phyloP scores from a whole-genome alignment of 2,329 filamentous ascomycete genomes.

The Endoconidiophora laricicola region DNA sequence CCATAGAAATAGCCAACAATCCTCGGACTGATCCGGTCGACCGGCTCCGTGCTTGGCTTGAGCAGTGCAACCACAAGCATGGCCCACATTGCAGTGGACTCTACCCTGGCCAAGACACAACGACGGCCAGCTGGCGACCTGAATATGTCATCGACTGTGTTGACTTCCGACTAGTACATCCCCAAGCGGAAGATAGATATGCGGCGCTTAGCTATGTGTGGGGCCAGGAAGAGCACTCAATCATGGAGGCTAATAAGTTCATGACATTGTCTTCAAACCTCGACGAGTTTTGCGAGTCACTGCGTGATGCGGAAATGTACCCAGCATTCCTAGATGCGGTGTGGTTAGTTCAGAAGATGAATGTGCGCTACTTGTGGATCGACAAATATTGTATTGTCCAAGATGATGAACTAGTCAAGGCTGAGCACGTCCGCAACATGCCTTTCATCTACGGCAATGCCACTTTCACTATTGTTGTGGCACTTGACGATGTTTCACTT shows the following conservation, averaged over 20 bases:
- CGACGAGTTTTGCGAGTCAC: slow-evolving; percentile 20
- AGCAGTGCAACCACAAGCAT: slow-evolving; percentile 27
- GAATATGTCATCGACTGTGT: slow-evolving; percentile 26
- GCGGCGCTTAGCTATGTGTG: slow-evolving; percentile 31
- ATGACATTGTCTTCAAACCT: slow-evolving; percentile 23
- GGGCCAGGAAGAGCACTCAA: slow-evolving; percentile 16
- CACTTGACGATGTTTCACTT: slow-evolving; percentile 23
- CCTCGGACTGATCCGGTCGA: slow-evolving; percentile 21
- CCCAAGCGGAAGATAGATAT: slow-evolving; percentile 25
- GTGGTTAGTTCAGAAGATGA: slow-evolving; percentile 27
- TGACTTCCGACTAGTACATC: slow-evolving; percentile 23
- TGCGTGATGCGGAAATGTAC: slow-evolving; percentile 24
- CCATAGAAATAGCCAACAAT: slow-evolving; percentile 15
- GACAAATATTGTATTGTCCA: slow-evolving; percentile 30
- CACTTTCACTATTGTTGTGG: slow-evolving; percentile 28
- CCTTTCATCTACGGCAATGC: slow-evolving; percentile 29
- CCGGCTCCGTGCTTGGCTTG: slow-evolving; percentile 27
- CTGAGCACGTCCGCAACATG: slow-evolving; percentile 28
- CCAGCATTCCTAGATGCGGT: slow-evolving; percentile 29
- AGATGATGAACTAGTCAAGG: slow-evolving; percentile 25
- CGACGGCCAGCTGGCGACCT: slow-evolving; percentile 23
- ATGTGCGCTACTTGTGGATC: slow-evolving; percentile 29
- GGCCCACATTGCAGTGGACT: slow-evolving; percentile 23
- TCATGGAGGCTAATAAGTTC: slow-evolving; percentile 16
- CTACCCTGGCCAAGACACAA: slow-evolving; percentile 2